Evolutionary conservation across 1,139 yeast genomes (phyloP).

Genomic region (Lodderomyces orthopsilosis): DNA sequence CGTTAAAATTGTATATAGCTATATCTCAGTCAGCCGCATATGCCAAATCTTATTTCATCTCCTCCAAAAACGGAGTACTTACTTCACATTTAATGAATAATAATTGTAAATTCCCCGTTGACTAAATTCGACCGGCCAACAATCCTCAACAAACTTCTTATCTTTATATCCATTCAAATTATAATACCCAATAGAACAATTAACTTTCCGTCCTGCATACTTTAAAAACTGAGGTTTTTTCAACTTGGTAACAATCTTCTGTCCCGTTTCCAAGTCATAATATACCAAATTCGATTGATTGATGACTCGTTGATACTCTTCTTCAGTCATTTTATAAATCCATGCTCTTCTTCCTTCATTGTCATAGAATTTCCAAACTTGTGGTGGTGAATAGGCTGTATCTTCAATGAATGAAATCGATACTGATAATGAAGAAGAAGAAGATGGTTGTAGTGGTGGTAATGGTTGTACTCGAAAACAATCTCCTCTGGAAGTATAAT

Average conservation of each 20-base stretch:
- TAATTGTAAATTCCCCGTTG: conserved; percentile 75
- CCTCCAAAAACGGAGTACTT: no score
- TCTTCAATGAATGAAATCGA: conserved; percentile 27
- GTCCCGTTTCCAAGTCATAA: conserved; percentile 68
- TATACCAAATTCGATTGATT: conserved; percentile 36
- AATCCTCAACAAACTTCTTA: conserved; percentile 26
- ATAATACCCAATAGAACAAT: conserved; percentile 53
- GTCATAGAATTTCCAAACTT: conserved; percentile 53
- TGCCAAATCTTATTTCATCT: no score
- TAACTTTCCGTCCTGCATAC: conserved; percentile 62
- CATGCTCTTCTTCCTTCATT: conserved; percentile 80
- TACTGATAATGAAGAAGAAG: neutral
- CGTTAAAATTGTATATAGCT: neutral
- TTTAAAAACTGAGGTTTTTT: conserved; percentile 60
- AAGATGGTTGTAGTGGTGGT: neutral
- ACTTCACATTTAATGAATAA: conserved; percentile 51
- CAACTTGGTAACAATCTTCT: conserved; percentile 53
- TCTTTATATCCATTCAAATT: conserved; percentile 37
- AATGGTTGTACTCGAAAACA: conserved; percentile 31
- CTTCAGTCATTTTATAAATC: conserved; percentile 53
- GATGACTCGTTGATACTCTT: conserved; percentile 19
- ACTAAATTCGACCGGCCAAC: conserved; percentile 62
- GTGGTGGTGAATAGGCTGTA: conserved; percentile 20
- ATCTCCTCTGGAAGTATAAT: conserved; percentile 37
- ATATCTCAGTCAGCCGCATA: no score